These are phyloP conservation scores for Russula brevipes DNA, from an alignment of 768 basidiomycete species.

Conservation along the genomic window DNA sequence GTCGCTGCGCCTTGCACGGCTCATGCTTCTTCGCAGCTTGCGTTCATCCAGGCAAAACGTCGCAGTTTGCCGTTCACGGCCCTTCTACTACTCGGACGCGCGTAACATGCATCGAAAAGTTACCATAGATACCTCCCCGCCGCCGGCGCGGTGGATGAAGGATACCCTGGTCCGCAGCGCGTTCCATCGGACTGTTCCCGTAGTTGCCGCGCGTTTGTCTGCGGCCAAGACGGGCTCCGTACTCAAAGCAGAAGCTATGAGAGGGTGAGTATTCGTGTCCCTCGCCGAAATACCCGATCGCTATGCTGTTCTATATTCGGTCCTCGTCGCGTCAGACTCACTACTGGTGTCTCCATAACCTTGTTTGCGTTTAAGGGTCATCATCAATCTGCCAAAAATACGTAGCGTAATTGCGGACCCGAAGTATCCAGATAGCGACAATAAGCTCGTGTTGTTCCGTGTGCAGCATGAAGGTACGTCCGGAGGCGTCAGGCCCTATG, in stretches of 20 bases:
- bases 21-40: background rate
- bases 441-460: constrained; percentile 61
- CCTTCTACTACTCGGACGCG: background rate
- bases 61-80: background rate
- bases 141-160: constrained; percentile 47
- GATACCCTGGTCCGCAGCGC: constrained; percentile 53
- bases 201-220: constrained; percentile 63
- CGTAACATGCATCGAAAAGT: constrained; percentile 6
- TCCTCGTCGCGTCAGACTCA: background rate
- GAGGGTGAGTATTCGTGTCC: constrained; percentile 42
- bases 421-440: constrained; percentile 40
- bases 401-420: constrained; percentile 53
- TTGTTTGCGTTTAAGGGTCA: constrained; percentile 36
- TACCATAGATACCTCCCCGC: constrained; percentile 37
- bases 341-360: background rate
- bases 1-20: background rate
- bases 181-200: constrained; percentile 60
- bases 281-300: background rate
- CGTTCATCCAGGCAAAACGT: background rate
- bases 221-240: constrained; percentile 51
- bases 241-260: constrained; percentile 53
- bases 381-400: constrained; percentile 67
- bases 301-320: background rate
- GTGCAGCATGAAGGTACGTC: constrained; percentile 54
- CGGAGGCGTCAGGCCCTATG: background rate